Conservation (phyloP, 768 basidiomycete species). For the Trametes cubensis region DNA sequence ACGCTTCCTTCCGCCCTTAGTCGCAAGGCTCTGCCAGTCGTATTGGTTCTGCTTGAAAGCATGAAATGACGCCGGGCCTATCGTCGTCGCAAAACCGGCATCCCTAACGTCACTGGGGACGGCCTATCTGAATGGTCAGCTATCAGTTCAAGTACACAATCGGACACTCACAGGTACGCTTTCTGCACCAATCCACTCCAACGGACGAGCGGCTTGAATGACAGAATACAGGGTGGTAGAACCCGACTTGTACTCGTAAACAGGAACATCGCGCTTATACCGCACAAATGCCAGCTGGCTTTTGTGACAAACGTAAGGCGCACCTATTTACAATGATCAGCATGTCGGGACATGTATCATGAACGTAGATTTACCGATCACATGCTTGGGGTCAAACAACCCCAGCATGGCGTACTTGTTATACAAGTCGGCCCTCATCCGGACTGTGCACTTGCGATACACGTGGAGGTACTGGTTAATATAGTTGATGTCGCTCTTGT, state of each 20-base stretch:
- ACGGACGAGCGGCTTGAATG: neutral
- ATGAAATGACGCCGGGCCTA: neutral
- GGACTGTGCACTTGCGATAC: neutral
- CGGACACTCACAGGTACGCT: neutral
- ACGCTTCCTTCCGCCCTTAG: no score
- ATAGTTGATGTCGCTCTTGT: constrained; percentile 1
- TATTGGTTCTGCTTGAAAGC: neutral
- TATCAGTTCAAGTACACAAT: neutral
- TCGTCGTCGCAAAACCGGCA: neutral
- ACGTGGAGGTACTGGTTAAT: neutral
- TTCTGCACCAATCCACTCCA: neutral
- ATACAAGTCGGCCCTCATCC: neutral
- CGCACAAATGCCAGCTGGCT: neutral
- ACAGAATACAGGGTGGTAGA: neutral
- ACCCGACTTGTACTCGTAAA: neutral
- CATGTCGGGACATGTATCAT: neutral
- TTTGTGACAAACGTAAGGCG: neutral
- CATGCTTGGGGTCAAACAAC: neutral
- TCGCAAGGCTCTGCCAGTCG: neutral
- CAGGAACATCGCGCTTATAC: neutral
- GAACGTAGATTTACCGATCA: neutral
- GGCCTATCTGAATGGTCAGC: neutral
- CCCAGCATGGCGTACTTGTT: neutral
- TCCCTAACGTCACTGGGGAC: neutral
- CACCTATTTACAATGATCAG: neutral